phyloP scores from a whole-genome alignment of 805 yeast genomes.

The Ogataea philodendri region DNA sequence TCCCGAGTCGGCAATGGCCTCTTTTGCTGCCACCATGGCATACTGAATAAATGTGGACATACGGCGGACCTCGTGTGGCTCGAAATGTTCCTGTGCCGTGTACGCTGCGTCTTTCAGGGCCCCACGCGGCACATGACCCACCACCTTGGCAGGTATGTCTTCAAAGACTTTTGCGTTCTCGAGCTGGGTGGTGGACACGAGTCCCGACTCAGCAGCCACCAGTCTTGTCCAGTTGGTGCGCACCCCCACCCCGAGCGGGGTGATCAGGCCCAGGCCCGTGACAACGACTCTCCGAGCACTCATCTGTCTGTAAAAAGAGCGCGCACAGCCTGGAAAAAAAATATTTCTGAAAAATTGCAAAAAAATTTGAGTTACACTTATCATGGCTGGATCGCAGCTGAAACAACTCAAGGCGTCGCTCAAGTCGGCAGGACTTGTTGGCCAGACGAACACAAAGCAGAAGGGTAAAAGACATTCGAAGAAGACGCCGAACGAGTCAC shows the following conservation, averaged over 20 bases:
- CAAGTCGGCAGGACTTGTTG: conserved; percentile 78
- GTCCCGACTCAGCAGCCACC: conserved; percentile 53
- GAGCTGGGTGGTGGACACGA: conserved; percentile 49
- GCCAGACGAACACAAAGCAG: conserved; percentile 69
- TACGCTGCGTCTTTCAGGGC: conserved; percentile 44
- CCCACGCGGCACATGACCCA: conserved; percentile 64
- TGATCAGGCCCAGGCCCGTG: conserved; percentile 84
- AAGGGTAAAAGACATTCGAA: conserved; percentile 47
- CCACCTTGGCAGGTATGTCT: conserved; percentile 60
- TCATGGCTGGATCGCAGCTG: conserved; percentile 78
- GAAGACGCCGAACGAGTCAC: conserved; percentile 59
- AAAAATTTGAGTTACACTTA: conserved; percentile 3
- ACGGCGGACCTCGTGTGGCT: conserved; percentile 51
- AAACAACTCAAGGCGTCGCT: conserved; percentile 77
- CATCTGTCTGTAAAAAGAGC: conserved; percentile 9
- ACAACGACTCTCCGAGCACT: conserved; percentile 67
- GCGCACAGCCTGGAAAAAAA: conserved; percentile 10
- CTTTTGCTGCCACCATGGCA: conserved; percentile 71
- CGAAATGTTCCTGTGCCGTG: conserved; percentile 51
- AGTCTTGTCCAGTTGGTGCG: conserved; percentile 52
- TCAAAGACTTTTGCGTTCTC: conserved; percentile 30
- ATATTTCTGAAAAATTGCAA: conserved; percentile 2
- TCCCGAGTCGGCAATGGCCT: conserved; percentile 71
- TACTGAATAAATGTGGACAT: conserved; percentile 73
- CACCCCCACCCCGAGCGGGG: conserved; percentile 81